A percentile compares a stretch with the other conserved stretches of the same genome.
These are phyloP conservation scores for Porphyra umbilicalis DNA, from an alignment of 31 red algal species.

Conservation along the genomic window DNA sequence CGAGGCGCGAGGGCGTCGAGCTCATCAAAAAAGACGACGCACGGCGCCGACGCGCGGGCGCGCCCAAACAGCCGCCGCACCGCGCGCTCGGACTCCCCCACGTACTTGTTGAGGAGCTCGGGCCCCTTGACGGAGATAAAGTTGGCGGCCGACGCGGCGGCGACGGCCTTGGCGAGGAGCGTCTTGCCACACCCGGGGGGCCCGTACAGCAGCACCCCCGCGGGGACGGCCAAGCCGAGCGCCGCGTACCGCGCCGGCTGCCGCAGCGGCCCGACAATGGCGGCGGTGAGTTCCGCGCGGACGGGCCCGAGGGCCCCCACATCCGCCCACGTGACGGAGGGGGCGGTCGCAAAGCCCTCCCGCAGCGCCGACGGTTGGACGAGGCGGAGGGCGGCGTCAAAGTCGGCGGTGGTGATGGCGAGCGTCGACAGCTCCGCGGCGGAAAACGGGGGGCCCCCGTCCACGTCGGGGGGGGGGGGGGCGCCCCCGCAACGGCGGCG, in stretches of 20 bases:
- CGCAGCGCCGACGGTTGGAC: constrained; percentile 88
- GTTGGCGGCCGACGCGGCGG: constrained; percentile 79
- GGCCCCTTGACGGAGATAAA: constrained; percentile 98
- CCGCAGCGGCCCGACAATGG: constrained; percentile 80
- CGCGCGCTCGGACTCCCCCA: constrained; percentile 88
- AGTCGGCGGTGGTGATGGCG: constrained; percentile 57
- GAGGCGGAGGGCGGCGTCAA: constrained; percentile 32
- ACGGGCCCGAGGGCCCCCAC: constrained; percentile 84
- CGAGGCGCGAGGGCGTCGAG: constrained; percentile 90
- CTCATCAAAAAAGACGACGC: constrained; percentile 98
- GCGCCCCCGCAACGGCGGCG: background rate
- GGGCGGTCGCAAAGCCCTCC: constrained; percentile 93
- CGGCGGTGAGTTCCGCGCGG: constrained; percentile 79
- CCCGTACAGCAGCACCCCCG: constrained; percentile 96
- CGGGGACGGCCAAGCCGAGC: constrained; percentile 69
- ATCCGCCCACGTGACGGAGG: constrained; percentile 87
- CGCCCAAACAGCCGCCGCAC: constrained; percentile 83
- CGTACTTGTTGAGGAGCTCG: constrained; percentile 92
- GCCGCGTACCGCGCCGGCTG: constrained; percentile 66
- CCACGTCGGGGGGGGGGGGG: background rate
- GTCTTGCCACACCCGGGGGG: constrained; percentile 97
- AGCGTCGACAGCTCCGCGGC: constrained; percentile 4
- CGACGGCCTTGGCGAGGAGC: constrained; percentile 88
- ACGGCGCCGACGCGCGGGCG: constrained; percentile 78
- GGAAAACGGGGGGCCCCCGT: background rate